phyloP scores from a whole-genome alignment of 768 basidiomycete species.

The Pilatotrama ljubarskyi region DNA sequence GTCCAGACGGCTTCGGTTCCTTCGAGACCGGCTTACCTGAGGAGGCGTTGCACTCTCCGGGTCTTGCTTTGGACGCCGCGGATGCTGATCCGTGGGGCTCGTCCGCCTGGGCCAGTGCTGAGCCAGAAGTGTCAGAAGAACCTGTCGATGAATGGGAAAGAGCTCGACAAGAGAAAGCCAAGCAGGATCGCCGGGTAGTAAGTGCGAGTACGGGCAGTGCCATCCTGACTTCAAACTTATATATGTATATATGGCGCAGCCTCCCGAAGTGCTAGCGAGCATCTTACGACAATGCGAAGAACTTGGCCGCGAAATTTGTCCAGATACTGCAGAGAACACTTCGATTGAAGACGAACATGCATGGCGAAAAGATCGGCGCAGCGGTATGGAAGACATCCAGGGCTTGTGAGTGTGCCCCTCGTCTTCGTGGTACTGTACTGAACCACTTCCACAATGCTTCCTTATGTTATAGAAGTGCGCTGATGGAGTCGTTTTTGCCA shows the following conservation, averaged over 20 bases:
- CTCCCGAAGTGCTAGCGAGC: slow-evolving; percentile 62
- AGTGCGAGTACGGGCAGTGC: slow-evolving; percentile 28
- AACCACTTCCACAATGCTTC: no score
- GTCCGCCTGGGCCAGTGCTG: slow-evolving; percentile 30
- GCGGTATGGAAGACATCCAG: slow-evolving; percentile 50
- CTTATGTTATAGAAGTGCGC: slow-evolving; percentile 37
- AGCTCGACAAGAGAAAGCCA: slow-evolving; percentile 57
- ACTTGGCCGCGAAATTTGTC: slow-evolving; percentile 55
- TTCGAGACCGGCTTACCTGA: slow-evolving; percentile 53
- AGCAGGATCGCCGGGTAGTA: slow-evolving; percentile 65
- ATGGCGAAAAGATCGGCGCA: slow-evolving; percentile 38
- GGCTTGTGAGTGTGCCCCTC: slow-evolving; percentile 55
- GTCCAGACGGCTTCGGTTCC: slow-evolving; percentile 56
- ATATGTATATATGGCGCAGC: slow-evolving; percentile 44
- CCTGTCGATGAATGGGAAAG: slow-evolving; percentile 66
- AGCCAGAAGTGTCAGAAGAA: slow-evolving; percentile 24
- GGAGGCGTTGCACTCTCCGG: slow-evolving; percentile 38
- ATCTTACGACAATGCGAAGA: slow-evolving; percentile 57
- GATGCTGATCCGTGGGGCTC: slow-evolving; percentile 32
- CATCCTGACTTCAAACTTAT: neutral
- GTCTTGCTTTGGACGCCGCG: slow-evolving; percentile 28
- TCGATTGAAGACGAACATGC: slow-evolving; percentile 23
- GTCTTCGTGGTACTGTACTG: neutral
- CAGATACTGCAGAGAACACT: slow-evolving; percentile 26
- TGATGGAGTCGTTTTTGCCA: slow-evolving; percentile 49